These are phyloP conservation scores for Pseudotulostoma volvatum DNA, from an alignment of 495 filamentous ascomycete species.

Conservation along the genomic window DNA sequence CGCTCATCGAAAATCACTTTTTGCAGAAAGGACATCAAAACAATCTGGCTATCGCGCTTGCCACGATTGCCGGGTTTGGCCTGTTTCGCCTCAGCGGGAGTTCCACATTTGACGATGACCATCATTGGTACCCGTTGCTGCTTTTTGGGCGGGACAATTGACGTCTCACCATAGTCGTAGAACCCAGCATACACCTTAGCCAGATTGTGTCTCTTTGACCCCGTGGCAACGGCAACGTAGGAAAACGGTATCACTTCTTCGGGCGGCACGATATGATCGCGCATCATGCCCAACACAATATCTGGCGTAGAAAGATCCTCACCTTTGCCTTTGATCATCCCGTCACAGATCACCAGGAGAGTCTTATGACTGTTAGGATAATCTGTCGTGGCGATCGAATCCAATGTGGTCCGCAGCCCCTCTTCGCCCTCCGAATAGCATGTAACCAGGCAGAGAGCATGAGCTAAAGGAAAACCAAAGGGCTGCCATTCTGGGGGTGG, in stretches of 20 bases:
- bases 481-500: constrained; percentile 96
- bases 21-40: constrained; percentile 97
- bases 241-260: constrained; percentile 78
- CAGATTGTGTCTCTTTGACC: constrained; percentile 98
- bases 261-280: constrained; percentile 61
- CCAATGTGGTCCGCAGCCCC: constrained; percentile 81
- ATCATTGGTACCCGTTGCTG: constrained; percentile 99
- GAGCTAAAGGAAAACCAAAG: constrained; percentile 86
- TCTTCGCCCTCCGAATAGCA: constrained; percentile 95
- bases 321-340: constrained; percentile 92
- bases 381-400: constrained; percentile 94
- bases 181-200: constrained; percentile 95
- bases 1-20: constrained; percentile 99
- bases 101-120: constrained; percentile 90
- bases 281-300: constrained; percentile 84
- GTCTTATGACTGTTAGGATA: constrained; percentile 98
- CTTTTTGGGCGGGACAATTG: constrained; percentile 63
- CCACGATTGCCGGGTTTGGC: constrained; percentile 91
- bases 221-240: constrained; percentile 91
- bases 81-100: constrained; percentile 62
- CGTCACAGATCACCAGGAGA: constrained; percentile 91
- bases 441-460: constrained; percentile 86
- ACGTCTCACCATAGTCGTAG: constrained; percentile 84
- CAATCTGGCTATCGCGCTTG: constrained; percentile 97
- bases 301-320: constrained; percentile 81